Evolutionary conservation across 2,329 filamentous ascomycete genomes (phyloP).

Genomic region (Aspergillus quadricinctus): DNA sequence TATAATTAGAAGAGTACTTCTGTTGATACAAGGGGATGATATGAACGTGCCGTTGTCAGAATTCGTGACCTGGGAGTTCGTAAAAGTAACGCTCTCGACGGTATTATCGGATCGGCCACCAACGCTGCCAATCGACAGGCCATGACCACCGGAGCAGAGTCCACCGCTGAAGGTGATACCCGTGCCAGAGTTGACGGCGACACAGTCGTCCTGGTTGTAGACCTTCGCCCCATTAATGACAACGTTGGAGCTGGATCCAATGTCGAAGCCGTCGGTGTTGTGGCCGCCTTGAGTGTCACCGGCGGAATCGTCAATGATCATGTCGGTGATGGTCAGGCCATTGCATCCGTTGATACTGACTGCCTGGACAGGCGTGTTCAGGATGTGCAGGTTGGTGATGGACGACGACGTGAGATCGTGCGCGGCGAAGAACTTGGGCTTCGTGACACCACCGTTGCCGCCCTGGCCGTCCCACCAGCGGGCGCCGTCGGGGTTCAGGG

Average conservation of each 20-base stretch:
- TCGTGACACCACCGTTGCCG: conserved; percentile 56
- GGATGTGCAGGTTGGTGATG: conserved; percentile 28
- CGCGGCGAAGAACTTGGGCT: conserved; percentile 61
- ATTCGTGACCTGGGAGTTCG: conserved; percentile 47
- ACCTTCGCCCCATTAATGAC: conserved; percentile 51
- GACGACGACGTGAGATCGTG: conserved; percentile 26
- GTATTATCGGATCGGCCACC: conserved; percentile 50
- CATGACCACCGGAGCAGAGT: conserved; percentile 38
- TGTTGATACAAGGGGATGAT: neutral
- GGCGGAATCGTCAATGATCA: conserved; percentile 56
- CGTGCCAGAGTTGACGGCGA: conserved; percentile 53
- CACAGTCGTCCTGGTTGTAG: conserved; percentile 60
- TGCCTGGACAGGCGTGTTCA: conserved; percentile 34
- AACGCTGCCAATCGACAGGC: conserved; percentile 32
- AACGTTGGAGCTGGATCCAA: conserved; percentile 48
- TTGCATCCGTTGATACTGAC: conserved; percentile 41
- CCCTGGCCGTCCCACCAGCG: conserved; percentile 61
- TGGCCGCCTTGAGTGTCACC: conserved; percentile 43
- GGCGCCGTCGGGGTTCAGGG: conserved; percentile 54
- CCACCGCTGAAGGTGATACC: conserved; percentile 46
- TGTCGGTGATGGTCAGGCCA: conserved; percentile 46
- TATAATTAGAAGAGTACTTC: neutral
- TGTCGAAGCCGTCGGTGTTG: conserved; percentile 60
- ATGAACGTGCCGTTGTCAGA: conserved; percentile 21
- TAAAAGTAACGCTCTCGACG: conserved; percentile 50